Evolutionary conservation across 2,329 filamentous ascomycete species (phyloP), one percentile per base, ranked within the genome.

Genomic region (Grosmannia serpens): DNA sequence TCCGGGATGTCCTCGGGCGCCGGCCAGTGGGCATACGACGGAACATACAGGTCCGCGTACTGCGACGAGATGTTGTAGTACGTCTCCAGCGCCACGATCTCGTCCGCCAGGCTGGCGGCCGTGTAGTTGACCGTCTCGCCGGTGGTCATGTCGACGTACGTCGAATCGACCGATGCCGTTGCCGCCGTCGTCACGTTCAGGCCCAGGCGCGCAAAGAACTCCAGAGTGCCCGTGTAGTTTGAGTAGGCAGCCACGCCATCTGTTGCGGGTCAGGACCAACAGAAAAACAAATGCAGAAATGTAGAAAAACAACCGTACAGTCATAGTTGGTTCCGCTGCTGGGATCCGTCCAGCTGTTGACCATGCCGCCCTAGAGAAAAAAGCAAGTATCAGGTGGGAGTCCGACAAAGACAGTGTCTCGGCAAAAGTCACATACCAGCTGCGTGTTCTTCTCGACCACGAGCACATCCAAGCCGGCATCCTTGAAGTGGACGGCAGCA

Each of bases 341-440:
- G n/a, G 72, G 73, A 41, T 74, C 73, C 4, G 65, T 68, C 62
- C 76, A 80, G 11, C 75, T 79, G 26, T 77, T 67, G 7, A 75
- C 74, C 61, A 80, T 76, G 2, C 78, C 78, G 22, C 78, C 79
- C 61, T 79, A 63, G 10, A 6, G 46, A 6, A 2, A 9, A 24
- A 15, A 15, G n/a, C 13, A 31, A 53, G n/a, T 27, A 44, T 31
- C 31, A 38, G n/a, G 15, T n/a, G 17, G 3, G 31, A 11, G 2
- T 10, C 22, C 9, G n/a, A 4, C 22, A n/a, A 24, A 57, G n/a
- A 31, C n/a, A 50, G 10, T 1, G 29, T 13, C 13, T 4, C 29
- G 24, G 8, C 1, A 15, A 2, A 17, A 35, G 27, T 4, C 8
- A 60, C 67, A 38, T 64, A 73, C 71, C 44, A 74, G 60, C 15